Percentiles rank a stretch among this genome's conserved stretches.
These are phyloP conservation scores for Dalechampia spathulata DNA, from an alignment of 441 rosid species.

Conservation along the genomic window DNA sequence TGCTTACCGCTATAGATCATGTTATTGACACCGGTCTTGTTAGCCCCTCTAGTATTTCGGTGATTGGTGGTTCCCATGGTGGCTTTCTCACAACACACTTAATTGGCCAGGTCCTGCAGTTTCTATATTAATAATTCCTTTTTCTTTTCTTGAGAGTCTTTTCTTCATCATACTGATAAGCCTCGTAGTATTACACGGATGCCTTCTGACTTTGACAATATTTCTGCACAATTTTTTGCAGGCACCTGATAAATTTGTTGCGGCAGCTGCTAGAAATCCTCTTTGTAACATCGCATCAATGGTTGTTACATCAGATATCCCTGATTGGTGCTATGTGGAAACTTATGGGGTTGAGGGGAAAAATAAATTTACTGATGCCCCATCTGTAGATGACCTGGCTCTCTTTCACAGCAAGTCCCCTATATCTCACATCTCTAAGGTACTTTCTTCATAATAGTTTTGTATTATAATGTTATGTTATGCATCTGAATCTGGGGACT, in stretches of 20 bases:
- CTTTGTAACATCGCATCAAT: slow-evolving; percentile 71
- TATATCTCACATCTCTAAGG: slow-evolving; percentile 78
- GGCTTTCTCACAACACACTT: slow-evolving; percentile 86
- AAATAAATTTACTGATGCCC: slow-evolving; percentile 61
- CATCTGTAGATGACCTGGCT: slow-evolving; percentile 59
- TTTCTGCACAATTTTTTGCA: slow-evolving; percentile 16
- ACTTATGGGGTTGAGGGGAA: slow-evolving; percentile 53
- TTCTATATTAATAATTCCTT: background rate
- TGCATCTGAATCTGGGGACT: no score
- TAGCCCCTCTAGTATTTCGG: slow-evolving; percentile 59
- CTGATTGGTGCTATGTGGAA: slow-evolving; percentile 85
- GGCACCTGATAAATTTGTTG: slow-evolving; percentile 85
- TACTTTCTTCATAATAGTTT: slow-evolving; percentile 13
- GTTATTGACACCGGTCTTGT: slow-evolving; percentile 55
- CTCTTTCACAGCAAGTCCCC: slow-evolving; percentile 71
- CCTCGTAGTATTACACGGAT: no score
- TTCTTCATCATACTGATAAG: no score
- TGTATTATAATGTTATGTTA: background rate
- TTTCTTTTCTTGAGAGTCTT: no score
- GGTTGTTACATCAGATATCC: slow-evolving; percentile 81
- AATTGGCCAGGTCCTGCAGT: slow-evolving; percentile 76
- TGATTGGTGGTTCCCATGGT: slow-evolving; percentile 93
- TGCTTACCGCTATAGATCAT: slow-evolving; percentile 69
- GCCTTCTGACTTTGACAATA: no score
- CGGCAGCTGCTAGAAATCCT: slow-evolving; percentile 82